A percentile compares a stretch with the other conserved stretches of the same genome.
Evolutionary conservation across 352 stramenopile genomes (phyloP).

Genomic region (Pythium folliculosum): DNA sequence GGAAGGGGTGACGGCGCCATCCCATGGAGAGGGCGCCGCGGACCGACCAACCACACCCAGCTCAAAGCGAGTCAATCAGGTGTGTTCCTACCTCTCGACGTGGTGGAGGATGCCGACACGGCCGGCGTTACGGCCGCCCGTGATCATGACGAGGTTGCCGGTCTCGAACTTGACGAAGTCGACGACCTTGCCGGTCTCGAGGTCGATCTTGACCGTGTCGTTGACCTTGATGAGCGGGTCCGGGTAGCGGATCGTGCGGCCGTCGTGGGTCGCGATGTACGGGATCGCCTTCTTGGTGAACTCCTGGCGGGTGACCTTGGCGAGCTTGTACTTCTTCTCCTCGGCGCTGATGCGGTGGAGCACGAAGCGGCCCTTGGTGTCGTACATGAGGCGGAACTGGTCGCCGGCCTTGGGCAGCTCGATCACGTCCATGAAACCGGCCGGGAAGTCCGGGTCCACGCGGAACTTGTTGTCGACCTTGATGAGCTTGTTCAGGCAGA

Average conservation of each 20-base stretch:
- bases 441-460: constrained; percentile 98
- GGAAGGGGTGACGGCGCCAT: constrained; percentile 10
- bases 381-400: constrained; percentile 97
- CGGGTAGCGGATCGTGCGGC: constrained; percentile 98
- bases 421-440: constrained; percentile 99
- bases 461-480: constrained; percentile 97
- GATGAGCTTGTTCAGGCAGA: constrained; percentile 99
- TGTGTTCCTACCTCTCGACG: constrained; percentile 95
- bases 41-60: constrained; percentile 74
- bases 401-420: constrained; percentile 96
- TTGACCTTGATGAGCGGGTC: constrained; percentile 98
- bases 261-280: constrained; percentile 98
- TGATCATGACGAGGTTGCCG: constrained; percentile 97
- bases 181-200: constrained; percentile 97
- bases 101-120: constrained; percentile 97
- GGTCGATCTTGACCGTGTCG: constrained; percentile 99
- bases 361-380: constrained; percentile 99
- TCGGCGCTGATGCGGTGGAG: constrained; percentile 96
- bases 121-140: constrained; percentile 96
- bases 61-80: constrained; percentile 85
- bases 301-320: constrained; percentile 95
- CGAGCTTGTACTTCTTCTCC: constrained; percentile 99
- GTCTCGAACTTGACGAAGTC: constrained; percentile 99
- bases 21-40: background rate
- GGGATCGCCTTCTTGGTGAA: constrained; percentile 97